A percentile compares a stretch with the other conserved stretches of the same genome.
Conservation (phyloP, 768 basidiomycete genomes). For the Dioszegia crocea region DNA sequence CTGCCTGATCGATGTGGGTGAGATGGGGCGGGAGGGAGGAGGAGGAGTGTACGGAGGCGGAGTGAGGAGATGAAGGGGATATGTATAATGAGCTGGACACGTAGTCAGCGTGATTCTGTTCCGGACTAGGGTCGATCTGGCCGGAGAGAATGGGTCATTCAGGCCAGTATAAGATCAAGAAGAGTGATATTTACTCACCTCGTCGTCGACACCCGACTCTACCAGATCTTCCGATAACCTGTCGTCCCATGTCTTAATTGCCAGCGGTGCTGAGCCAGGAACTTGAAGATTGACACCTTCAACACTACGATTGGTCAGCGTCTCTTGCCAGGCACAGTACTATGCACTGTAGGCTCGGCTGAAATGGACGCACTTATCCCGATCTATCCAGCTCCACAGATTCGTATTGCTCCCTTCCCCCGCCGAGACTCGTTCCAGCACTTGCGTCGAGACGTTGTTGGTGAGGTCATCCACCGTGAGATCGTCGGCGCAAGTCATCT, state of each 20-base stretch:
- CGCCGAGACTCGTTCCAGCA: slow-evolving; percentile 44
- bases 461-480: slow-evolving; percentile 43
- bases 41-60: slow-evolving; percentile 45
- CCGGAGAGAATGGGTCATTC: too few species aligned
- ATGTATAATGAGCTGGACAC: slow-evolving; percentile 47
- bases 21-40: slow-evolving; percentile 42
- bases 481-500: slow-evolving; percentile 49
- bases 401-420: slow-evolving; percentile 47
- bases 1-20: slow-evolving; percentile 41
- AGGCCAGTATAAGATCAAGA: too few species aligned
- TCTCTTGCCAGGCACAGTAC: neutral
- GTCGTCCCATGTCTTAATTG: slow-evolving; percentile 49
- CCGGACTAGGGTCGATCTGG: neutral
- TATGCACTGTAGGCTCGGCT: neutral
- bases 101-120: neutral
- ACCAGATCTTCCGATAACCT: slow-evolving; percentile 36
- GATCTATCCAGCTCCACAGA: slow-evolving; percentile 46
- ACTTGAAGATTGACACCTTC: slow-evolving; percentile 42
- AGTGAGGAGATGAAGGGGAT: slow-evolving; percentile 47
- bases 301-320: slow-evolving; percentile 30
- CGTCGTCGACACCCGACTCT: slow-evolving; percentile 47
- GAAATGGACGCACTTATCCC: slow-evolving; percentile 37
- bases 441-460: slow-evolving; percentile 28
- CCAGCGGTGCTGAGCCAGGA: slow-evolving; percentile 34
- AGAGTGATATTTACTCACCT: too few species aligned